Base-by-base conservation (phyloP, 1,284 basidiomycete genomes). In the Cutaneotrichosporon curvatum region DNA sequence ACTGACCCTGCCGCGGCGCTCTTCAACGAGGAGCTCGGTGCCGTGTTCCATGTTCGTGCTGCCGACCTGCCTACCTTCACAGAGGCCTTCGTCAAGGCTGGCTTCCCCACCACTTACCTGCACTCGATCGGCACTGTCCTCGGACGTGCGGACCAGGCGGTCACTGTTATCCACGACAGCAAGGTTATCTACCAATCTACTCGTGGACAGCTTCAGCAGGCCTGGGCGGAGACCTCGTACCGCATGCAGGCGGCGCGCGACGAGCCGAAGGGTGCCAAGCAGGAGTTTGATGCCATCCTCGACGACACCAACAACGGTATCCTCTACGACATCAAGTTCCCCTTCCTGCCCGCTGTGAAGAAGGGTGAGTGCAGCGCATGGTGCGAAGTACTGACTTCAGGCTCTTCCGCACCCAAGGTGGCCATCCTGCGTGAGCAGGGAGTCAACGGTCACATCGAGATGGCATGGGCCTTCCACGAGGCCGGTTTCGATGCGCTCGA, bases 361-460 rank as follows among this genome's bases (percentile, higher is more conserved):
- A 48, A 46, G 21, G 56, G 53, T 34, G 57, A 49, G 39, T 57
- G 28, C 8, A 4, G 19, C 5, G 19, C 5, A 42, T 21, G n/a
- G 4, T 35, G 36, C 12, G 15, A 48, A 48, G 20, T 21, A 32
- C 31, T 21, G 12, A 39, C 55, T 65, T 11, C 70, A 66, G n/a
- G 60, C 59, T 18, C 73, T 55, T 41, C 56, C 31, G 79, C 85
- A 1, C 95, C 94, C 8, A 85, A 82, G 65, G 89, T 99, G 16
- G 94, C 91, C 25, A 91, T 99, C 57, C 78, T 99, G 34, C 84
- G 95, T 44, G 94, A 99, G 70, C 94, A 98, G 70, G 95, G 94
- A 58, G 92, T 98, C 55, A 99, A 99, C 67, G 94, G 95, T 1
- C 91, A 98, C 51, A 77, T 90, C 40, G 94, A 99, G 76, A 97